Base-by-base conservation (phyloP, 1,284 basidiomycete genomes). In the Ceratobasidium sp. region DNA sequence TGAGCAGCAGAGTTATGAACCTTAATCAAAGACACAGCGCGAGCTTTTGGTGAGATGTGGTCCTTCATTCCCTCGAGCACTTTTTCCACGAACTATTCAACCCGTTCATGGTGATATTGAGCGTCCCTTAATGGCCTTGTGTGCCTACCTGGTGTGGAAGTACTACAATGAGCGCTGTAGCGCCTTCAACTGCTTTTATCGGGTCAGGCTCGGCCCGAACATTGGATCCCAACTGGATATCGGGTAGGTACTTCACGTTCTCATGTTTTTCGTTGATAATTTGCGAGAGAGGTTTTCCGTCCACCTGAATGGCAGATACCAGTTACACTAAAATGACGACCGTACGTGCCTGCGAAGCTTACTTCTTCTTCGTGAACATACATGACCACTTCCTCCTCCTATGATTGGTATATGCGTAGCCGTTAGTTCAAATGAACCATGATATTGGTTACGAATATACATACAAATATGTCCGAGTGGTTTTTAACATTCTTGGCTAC, bases 181-280 rank as follows among this genome's bases (percentile, higher is more conserved):
- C 84, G 55, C 79, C 83, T 69, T 82, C 78, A 70, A 83, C 80
- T 13, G 85, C 82, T 62, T 84, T 81, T 42, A 78, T 76, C 12
- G 84, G 76, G 40, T 80, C 78, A 3, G 82, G 79, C 29, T 80
- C 79, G 25, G 85, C 84, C 17, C 81, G 75, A 32, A 86, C 79
- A 76, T 85, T 84, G 32, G 77, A 76, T 8, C 83, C 83, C 0
- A 87, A 78, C 49, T 77, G 72, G 71, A 85, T 79, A 43, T 82
- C 83, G 17, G 85, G 83, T 1, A 86, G 79, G 74, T 83, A 83
- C 72, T 84, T 82, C 17, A 79, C 77, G 75, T 87, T 87, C 75
- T 82, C 80, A 76, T 86, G 84, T 42, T 82, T 81, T 72, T 77
- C 75, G 76, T 82, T 85, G 79, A 85, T 85, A 68, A 84, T 78